These are phyloP conservation scores for Colletotrichum sp. DNA, from an alignment of 2,329 filamentous ascomycete species.

Conservation along the genomic window DNA sequence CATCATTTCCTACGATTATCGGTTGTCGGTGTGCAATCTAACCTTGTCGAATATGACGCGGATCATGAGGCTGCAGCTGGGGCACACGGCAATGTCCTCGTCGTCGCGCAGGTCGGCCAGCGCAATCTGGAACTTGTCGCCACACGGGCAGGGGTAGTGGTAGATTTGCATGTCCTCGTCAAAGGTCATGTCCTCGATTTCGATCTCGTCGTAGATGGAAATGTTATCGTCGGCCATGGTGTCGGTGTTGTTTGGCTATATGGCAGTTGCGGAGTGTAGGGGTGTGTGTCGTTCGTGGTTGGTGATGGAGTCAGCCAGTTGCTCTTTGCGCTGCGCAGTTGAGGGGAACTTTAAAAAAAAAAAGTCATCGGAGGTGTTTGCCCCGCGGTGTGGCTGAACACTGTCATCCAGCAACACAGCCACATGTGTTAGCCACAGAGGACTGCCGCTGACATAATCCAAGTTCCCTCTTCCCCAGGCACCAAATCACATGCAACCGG, in stretches of 20 bases:
- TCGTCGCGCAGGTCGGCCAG: slow-evolving; percentile 86
- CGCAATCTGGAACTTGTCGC: slow-evolving; percentile 92
- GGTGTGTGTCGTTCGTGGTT: neutral
- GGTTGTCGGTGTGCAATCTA: slow-evolving; percentile 15
- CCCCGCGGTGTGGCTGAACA: slow-evolving; percentile 21
- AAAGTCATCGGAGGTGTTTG: neutral
- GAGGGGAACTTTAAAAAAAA: neutral
- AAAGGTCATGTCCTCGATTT: slow-evolving; percentile 98
- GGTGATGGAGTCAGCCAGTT: neutral
- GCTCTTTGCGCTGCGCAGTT: neutral
- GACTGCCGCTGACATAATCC: neutral
- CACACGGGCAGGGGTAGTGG: slow-evolving; percentile 96
- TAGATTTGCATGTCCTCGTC: slow-evolving; percentile 85
- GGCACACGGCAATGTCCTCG: slow-evolving; percentile 94
- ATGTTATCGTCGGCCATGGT: slow-evolving; percentile 69
- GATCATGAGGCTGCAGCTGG: slow-evolving; percentile 97
- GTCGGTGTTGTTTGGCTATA: neutral
- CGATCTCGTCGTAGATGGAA: slow-evolving; percentile 94
- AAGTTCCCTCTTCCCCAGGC: neutral
- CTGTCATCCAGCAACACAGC: accelerated
- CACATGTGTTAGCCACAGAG: neutral
- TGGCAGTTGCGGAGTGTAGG: neutral
- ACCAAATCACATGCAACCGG: slow-evolving; percentile 19
- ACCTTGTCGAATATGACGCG: slow-evolving; percentile 90
- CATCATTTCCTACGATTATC: too few relatives aligned